Conservation (phyloP, 257 asterid species). For the Anisodus acutangulus region DNA sequence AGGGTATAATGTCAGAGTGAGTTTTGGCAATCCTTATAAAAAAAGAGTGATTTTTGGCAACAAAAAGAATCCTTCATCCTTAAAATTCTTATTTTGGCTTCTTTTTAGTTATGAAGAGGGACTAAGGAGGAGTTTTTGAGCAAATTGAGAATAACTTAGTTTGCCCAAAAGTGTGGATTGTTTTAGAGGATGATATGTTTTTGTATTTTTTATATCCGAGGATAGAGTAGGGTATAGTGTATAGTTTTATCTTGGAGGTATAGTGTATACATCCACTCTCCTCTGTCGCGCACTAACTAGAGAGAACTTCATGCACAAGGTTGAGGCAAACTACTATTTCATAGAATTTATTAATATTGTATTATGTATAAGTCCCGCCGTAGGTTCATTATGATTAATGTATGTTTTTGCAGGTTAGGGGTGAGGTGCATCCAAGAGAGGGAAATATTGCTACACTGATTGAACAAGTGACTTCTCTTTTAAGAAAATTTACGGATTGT, state of each 20-base stretch:
- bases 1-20: background rate
- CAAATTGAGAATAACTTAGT: background rate
- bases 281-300: background rate
- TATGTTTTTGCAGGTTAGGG: slow-evolving; percentile 50
- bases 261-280: background rate
- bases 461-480: slow-evolving; percentile 45
- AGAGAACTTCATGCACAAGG: background rate
- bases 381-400: slow-evolving; percentile 17
- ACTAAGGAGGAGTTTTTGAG: background rate
- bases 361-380: background rate
- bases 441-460: slow-evolving; percentile 37
- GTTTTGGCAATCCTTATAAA: background rate
- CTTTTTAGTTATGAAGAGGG: background rate
- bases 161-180: background rate
- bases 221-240: background rate
- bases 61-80: background rate
- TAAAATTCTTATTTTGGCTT: background rate
- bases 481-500: background rate
- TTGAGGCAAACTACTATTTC: background rate
- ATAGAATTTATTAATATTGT: background rate
- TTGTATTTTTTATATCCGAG: background rate
- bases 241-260: background rate
- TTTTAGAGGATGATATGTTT: background rate
- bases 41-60: background rate
- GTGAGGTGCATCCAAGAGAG: slow-evolving; percentile 31